phyloP scores from a whole-genome alignment of 2,329 filamentous ascomycete genomes.

The Pestalotiopsis sp. region DNA sequence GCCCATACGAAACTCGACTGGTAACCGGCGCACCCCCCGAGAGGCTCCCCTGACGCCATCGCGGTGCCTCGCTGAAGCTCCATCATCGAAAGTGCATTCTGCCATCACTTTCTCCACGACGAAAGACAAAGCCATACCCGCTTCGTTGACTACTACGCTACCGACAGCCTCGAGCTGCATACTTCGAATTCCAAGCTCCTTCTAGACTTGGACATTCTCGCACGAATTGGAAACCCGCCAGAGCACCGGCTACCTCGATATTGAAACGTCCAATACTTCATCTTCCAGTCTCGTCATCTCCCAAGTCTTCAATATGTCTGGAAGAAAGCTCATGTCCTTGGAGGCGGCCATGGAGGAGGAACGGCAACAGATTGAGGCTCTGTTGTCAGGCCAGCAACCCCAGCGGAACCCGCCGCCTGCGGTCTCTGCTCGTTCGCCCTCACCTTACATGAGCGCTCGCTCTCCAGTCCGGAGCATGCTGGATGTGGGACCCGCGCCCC shows the following conservation, averaged over 20 bases:
- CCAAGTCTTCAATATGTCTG: slow-evolving; percentile 27
- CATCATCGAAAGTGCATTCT: background rate
- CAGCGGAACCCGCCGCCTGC: slow-evolving; percentile 23
- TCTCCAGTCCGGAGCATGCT: slow-evolving; percentile 73
- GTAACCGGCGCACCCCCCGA: slow-evolving; percentile 6
- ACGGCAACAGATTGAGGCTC: slow-evolving; percentile 33
- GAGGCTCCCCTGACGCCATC: slow-evolving; percentile 4
- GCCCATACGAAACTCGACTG: slow-evolving; percentile 10
- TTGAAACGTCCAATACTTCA: background rate
- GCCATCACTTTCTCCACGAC: background rate
- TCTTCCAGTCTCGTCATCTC: background rate
- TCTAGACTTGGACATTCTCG: background rate
- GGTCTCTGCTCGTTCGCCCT: slow-evolving; percentile 45
- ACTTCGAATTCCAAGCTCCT: background rate
- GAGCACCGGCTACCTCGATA: background rate
- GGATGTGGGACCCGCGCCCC: slow-evolving; percentile 54
- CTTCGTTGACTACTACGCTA: background rate
- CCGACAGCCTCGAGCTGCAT: background rate
- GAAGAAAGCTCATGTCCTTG: slow-evolving; percentile 32
- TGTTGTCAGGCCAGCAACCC: slow-evolving; percentile 29
- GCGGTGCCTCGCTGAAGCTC: background rate
- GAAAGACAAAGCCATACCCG: background rate
- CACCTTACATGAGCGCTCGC: slow-evolving; percentile 59
- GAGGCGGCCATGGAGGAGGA: slow-evolving; percentile 37
- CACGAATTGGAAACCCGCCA: background rate